Percentiles rank a stretch among this genome's conserved stretches.
Evolutionary conservation across 768 basidiomycete species (phyloP).

Genomic region (Royoungia palumana): DNA sequence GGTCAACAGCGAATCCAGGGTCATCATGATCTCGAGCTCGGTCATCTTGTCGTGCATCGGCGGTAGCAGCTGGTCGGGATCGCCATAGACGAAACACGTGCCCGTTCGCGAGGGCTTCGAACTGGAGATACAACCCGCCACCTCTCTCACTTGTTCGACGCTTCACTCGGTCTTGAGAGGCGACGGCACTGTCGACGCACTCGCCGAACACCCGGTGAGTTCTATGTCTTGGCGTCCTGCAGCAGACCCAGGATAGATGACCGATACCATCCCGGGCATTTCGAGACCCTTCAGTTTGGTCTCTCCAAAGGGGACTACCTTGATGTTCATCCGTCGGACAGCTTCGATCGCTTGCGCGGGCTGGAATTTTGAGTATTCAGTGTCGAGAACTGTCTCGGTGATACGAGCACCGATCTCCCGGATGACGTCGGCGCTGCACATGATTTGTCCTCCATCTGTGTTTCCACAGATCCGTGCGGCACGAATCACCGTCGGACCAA

Average conservation of each 20-base stretch:
- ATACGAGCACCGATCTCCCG: slow-evolving; percentile 71
- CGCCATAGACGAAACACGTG: slow-evolving; percentile 62
- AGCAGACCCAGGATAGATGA: slow-evolving; percentile 75
- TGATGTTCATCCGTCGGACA: slow-evolving; percentile 67
- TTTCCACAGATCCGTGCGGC: slow-evolving; percentile 78
- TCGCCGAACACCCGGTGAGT: slow-evolving; percentile 24
- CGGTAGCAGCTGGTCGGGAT: slow-evolving; percentile 65
- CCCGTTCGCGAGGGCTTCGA: slow-evolving; percentile 69
- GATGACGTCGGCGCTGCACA: slow-evolving; percentile 84
- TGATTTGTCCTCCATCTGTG: slow-evolving; percentile 91
- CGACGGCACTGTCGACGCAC: slow-evolving; percentile 1
- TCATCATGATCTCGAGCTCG: slow-evolving; percentile 66
- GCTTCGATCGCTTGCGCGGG: slow-evolving; percentile 65
- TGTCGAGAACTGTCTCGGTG: slow-evolving; percentile 50
- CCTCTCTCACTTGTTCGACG: slow-evolving; percentile 68
- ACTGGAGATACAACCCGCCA: slow-evolving; percentile 71
- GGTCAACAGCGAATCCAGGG: slow-evolving; percentile 73
- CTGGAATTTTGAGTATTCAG: slow-evolving; percentile 58
- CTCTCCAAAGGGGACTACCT: slow-evolving; percentile 78
- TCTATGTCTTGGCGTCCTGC: slow-evolving; percentile 66
- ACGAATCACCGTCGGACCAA: slow-evolving; percentile 94
- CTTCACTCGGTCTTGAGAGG: slow-evolving; percentile 56
- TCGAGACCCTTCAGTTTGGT: slow-evolving; percentile 93
- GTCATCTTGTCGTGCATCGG: slow-evolving; percentile 63
- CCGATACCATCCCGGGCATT: slow-evolving; percentile 78